Conservation (phyloP, 768 basidiomycete species). For the Psilocybe tampanensis region DNA sequence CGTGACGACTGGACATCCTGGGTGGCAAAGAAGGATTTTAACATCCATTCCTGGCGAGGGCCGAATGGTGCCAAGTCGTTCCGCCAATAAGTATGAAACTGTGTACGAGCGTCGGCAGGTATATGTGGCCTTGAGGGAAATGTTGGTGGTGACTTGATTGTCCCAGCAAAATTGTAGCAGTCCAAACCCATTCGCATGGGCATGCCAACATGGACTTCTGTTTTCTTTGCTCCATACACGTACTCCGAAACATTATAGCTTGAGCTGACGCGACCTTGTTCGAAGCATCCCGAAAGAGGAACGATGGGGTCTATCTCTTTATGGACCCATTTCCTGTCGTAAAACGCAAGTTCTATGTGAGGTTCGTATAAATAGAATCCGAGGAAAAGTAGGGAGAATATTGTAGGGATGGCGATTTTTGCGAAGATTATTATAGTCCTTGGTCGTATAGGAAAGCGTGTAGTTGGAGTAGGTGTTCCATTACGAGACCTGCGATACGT, state of each 20-base stretch:
- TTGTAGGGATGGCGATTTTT: conserved; percentile 44
- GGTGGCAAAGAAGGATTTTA: conserved; percentile 93
- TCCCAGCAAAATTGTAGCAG: conserved; percentile 92
- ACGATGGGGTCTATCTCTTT: conserved; percentile 66
- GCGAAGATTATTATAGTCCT: conserved; percentile 40
- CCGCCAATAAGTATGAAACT: conserved; percentile 95
- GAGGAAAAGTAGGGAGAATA: conserved; percentile 43
- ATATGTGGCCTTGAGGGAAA: conserved; percentile 13
- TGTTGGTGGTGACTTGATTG: conserved; percentile 50
- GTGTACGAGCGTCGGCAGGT: conserved; percentile 49
- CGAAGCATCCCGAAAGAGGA: conserved; percentile 77
- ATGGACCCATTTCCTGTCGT: conserved; percentile 74
- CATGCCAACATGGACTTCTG: conserved; percentile 81
- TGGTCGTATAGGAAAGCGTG: conserved; percentile 31
- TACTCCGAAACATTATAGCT: conserved; percentile 68
- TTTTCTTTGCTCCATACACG: conserved; percentile 64
- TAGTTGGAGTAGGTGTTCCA: conserved; percentile 17
- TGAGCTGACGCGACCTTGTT: conserved; percentile 57
- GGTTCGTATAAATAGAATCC: conserved; percentile 71
- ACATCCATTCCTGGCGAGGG: conserved; percentile 84
- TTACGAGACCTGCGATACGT: conserved; percentile 29
- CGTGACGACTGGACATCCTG: conserved; percentile 68
- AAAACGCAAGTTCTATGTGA: conserved; percentile 84
- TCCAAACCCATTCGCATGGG: conserved; percentile 79
- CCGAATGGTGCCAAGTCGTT: conserved; percentile 83